Evolutionary conservation across 2,329 filamentous ascomycete genomes (phyloP).

Genomic region (Fusarium verrucosum): DNA sequence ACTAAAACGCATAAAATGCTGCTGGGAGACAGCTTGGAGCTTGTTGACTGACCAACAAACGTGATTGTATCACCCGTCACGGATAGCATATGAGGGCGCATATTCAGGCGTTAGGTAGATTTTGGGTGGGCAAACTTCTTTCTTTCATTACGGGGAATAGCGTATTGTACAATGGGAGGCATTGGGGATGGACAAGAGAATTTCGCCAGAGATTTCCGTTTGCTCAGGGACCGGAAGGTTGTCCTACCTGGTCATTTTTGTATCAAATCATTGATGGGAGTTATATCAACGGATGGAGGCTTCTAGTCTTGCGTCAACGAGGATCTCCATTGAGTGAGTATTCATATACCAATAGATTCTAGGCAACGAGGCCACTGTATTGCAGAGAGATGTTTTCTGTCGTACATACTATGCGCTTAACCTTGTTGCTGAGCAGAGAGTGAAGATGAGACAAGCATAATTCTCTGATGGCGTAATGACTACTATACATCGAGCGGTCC

Average conservation of each 20-base stretch:
- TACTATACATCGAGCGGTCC: background rate
- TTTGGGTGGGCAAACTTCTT: slow-evolving; percentile 13
- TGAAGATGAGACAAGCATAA: slow-evolving; percentile 1
- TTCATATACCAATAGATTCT: slow-evolving; percentile 1
- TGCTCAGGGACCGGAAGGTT: background rate
- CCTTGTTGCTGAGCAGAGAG: background rate
- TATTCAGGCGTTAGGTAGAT: slow-evolving; percentile 30
- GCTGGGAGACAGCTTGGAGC: background rate
- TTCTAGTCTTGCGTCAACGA: background rate
- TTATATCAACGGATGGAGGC: background rate
- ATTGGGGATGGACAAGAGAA: background rate
- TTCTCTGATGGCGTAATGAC: background rate
- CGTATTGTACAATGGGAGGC: slow-evolving; percentile 7
- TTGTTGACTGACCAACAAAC: slow-evolving; percentile 3
- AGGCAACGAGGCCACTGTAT: slow-evolving; percentile 3
- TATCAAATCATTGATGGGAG: background rate
- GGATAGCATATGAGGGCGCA: slow-evolving; percentile 17
- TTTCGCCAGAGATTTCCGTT: background rate
- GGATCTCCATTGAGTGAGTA: background rate
- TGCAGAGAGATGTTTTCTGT: slow-evolving; percentile 6
- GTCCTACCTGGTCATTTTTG: background rate
- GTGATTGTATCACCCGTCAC: background rate
- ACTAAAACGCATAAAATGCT: slow-evolving; percentile 8
- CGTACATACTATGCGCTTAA: slow-evolving; percentile 14
- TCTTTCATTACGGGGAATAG: slow-evolving; percentile 16